Percentiles rank a stretch among this genome's conserved stretches.
phyloP scores from a whole-genome alignment of 495 filamentous ascomycete species.

The Rhizodiscina lignyota region DNA sequence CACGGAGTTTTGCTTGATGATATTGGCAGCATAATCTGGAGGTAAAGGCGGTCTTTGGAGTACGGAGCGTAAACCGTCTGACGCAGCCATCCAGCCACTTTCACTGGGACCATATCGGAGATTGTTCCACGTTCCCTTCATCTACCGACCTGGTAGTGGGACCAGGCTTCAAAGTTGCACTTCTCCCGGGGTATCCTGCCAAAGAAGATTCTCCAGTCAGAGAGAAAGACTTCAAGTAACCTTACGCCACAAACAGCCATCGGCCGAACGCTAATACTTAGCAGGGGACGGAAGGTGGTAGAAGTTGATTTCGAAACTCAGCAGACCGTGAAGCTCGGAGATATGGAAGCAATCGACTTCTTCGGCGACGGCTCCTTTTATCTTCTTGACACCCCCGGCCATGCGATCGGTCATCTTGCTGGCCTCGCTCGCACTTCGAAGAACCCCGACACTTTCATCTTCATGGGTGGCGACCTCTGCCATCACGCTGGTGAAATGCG shows the following conservation, averaged over 20 bases:
- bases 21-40: conserved; percentile 25
- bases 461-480: conserved; percentile 38
- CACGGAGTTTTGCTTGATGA: conserved; percentile 28
- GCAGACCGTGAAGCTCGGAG: conserved; percentile 17
- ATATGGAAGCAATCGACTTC: conserved; percentile 20
- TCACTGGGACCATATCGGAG: conserved; percentile 48
- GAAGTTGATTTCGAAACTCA: conserved; percentile 19
- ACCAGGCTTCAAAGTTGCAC: conserved; percentile 30
- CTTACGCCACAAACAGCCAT: too few species aligned
- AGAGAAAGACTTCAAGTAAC: conserved; percentile 12
- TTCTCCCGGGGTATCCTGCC: conserved; percentile 36
- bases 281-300: conserved; percentile 12
- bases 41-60: too few species aligned
- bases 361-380: conserved; percentile 44
- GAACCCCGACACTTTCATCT: conserved; percentile 30
- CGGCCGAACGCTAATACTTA: too few species aligned
- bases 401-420: conserved; percentile 38
- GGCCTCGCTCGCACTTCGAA: conserved; percentile 35
- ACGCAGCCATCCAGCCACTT: conserved; percentile 35
- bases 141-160: conserved; percentile 35
- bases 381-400: conserved; percentile 39
- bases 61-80: too few species aligned
- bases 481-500: conserved; percentile 38
- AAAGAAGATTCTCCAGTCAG: conserved; percentile 17
- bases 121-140: conserved; percentile 32